Percentiles rank a stretch among this genome's conserved stretches.
Evolutionary conservation across 768 basidiomycete genomes (phyloP).

Genomic region (Rhodotorula sphaerocarpa): DNA sequence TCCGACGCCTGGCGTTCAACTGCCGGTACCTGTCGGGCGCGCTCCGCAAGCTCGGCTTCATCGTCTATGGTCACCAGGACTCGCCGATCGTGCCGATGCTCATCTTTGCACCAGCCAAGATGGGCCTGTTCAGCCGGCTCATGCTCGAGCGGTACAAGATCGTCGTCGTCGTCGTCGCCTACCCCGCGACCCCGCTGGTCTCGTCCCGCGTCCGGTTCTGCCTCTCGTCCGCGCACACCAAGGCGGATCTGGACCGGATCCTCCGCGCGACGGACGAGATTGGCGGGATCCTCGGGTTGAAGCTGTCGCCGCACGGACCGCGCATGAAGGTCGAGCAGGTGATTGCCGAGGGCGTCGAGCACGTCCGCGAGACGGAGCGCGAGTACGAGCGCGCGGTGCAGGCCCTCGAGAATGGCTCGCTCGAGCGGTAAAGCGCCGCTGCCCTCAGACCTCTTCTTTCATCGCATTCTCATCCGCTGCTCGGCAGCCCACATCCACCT

Average conservation of each 20-base stretch:
- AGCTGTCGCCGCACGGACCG: conserved; percentile 59
- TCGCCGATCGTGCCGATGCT: conserved; percentile 90
- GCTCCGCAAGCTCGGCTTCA: conserved; percentile 85
- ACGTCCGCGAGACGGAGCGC: conserved; percentile 14
- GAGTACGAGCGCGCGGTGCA: not conserved
- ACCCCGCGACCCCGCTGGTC: conserved; percentile 62
- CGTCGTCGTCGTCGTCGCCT: conserved; percentile 38
- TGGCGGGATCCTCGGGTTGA: conserved; percentile 80
- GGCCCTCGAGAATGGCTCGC: not conserved
- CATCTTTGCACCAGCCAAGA: conserved; percentile 52
- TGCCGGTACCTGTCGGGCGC: conserved; percentile 80
- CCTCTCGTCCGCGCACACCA: conserved; percentile 87
- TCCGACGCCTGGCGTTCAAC: conserved; percentile 89
- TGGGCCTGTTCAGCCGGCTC: conserved; percentile 62
- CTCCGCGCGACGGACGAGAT: conserved; percentile 84
- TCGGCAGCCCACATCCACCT: no score
- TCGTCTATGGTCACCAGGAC: conserved; percentile 82
- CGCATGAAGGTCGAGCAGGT: conserved; percentile 36
- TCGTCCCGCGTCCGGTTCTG: conserved; percentile 88
- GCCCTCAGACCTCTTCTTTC: not conserved
- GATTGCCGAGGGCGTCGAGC: conserved; percentile 26
- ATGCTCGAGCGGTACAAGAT: conserved; percentile 56
- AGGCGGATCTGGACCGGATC: conserved; percentile 84
- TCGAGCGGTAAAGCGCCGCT: not conserved
- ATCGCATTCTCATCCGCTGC: not conserved